Evolutionary conservation across 1,139 yeast genomes (phyloP).

Genomic region (Sugiyamaella pinicola): DNA sequence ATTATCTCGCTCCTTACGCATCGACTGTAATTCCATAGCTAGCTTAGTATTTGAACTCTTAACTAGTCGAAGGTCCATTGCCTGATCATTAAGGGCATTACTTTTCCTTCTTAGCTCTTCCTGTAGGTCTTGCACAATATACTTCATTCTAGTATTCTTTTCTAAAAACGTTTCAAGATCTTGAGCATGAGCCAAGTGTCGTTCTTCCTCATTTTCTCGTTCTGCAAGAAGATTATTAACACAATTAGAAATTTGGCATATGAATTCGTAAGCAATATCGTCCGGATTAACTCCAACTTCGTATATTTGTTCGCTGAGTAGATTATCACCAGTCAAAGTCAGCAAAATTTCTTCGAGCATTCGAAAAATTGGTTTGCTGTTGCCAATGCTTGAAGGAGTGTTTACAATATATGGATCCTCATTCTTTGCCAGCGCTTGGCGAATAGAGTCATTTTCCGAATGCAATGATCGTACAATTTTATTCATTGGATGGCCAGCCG

Average conservation of each 20-base stretch:
- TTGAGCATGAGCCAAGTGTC: slow-evolving; percentile 3
- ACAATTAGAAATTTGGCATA: neutral
- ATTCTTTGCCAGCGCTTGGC: slow-evolving; percentile 18
- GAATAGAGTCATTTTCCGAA: slow-evolving; percentile 20
- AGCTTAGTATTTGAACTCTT: neutral
- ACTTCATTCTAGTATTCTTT: slow-evolving; percentile 1
- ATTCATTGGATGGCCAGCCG: slow-evolving; percentile 15
- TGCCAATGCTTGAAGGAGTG: neutral
- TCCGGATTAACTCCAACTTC: neutral
- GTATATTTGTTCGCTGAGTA: neutral
- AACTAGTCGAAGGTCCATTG: neutral
- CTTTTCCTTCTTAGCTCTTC: neutral
- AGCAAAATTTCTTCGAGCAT: slow-evolving; percentile 11
- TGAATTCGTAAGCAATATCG: slow-evolving; percentile 1
- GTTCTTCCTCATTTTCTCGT: slow-evolving; percentile 6
- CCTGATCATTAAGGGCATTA: slow-evolving; percentile 1
- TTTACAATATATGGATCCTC: slow-evolving; percentile 16
- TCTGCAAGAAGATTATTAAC: slow-evolving; percentile 1
- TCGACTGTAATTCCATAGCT: neutral
- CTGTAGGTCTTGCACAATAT: neutral
- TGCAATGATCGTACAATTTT: slow-evolving; percentile 11
- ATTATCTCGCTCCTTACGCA: slow-evolving; percentile 2
- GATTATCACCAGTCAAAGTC: slow-evolving; percentile 10
- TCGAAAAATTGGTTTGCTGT: slow-evolving; percentile 1
- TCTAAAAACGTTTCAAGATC: slow-evolving; percentile 9